Base-by-base conservation (phyloP, 257 asterid genomes). In the Ballota nigra region DNA sequence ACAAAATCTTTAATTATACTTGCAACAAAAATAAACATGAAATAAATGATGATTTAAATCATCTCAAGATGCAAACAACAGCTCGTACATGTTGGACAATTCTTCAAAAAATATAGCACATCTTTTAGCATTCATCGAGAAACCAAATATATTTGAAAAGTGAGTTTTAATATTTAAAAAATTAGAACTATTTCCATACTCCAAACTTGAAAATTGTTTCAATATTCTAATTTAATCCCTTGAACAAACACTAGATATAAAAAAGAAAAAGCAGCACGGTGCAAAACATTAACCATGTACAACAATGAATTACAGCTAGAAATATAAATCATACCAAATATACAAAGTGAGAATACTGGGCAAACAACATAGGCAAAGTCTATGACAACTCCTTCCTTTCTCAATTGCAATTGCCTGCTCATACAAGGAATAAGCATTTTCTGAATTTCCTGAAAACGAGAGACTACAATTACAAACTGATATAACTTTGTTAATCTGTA, bases 351-450 rank as follows among this genome's bases (percentile, higher is more conserved):
- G 99, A 85, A 77, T 86, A 95, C 85, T 95, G 99, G 33, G 97
- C 99, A 31, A 79, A 92, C 79, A 95, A 78, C 80, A 92, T 71
- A 8, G 99, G 96, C 77, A 92, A 79, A 65, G 96, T 75, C 82
- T 82, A 96, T 24, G 99, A 95, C 58, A 88, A 96, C 75, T 95
- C 99, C 79, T 95, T 52, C 92, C 99, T 81, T 88, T 95, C 82
- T 95, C 99, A 59, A 95, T 92, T 58, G 96, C 87, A 77, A 95
- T 88, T 56, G 98, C 93, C 77, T 95, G 96, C 79, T 95, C 96
- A 75, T 95, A 95, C 33, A 95, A 78, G 22, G 92, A 86, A 78
- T 86, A 87, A 36, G 96, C 96, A 78, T 88, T 93, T 66, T 86
- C 98, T 73, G 85, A 69, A 53, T 89, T 90, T 61, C 99, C 99